phyloP scores from a whole-genome alignment of 495 filamentous ascomycete genomes.

The Bacidia gigantensis region DNA sequence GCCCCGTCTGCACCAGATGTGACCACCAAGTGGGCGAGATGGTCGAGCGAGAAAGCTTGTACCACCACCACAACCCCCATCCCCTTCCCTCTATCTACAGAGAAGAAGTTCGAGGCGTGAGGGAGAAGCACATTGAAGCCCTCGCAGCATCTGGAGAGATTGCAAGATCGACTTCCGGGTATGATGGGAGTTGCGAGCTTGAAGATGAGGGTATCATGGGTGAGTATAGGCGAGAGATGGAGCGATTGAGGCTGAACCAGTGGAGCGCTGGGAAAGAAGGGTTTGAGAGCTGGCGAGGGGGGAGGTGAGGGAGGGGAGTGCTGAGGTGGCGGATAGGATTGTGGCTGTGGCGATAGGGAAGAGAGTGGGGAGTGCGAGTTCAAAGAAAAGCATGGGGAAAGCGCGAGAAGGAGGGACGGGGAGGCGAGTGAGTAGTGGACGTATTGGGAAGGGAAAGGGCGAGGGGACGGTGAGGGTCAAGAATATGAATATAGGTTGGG shows the following conservation, averaged over 20 bases:
- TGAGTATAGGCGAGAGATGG: neutral
- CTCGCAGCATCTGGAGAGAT: neutral
- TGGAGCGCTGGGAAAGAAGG: neutral
- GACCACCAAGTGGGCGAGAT: neutral
- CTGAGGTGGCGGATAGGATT: neutral
- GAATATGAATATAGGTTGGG: neutral
- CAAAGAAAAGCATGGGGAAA: neutral
- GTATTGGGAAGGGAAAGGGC: neutral
- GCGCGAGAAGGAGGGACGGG: too few species aligned
- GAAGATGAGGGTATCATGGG: neutral
- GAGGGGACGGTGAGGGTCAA: neutral
- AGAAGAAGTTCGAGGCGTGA: neutral
- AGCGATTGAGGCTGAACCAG: neutral
- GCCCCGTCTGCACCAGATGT: neutral
- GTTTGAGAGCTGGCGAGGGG: neutral
- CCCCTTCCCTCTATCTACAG: neutral
- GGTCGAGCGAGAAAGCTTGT: neutral
- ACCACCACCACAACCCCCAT: neutral
- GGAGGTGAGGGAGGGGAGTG: neutral
- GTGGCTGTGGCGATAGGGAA: neutral
- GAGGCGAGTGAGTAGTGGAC: neutral
- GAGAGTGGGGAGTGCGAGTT: neutral
- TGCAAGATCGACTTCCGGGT: neutral
- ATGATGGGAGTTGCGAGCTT: neutral
- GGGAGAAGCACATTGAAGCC: neutral